Conservation (phyloP, 1,284 basidiomycete genomes). For the Pseudozyma tsukubaensis region DNA sequence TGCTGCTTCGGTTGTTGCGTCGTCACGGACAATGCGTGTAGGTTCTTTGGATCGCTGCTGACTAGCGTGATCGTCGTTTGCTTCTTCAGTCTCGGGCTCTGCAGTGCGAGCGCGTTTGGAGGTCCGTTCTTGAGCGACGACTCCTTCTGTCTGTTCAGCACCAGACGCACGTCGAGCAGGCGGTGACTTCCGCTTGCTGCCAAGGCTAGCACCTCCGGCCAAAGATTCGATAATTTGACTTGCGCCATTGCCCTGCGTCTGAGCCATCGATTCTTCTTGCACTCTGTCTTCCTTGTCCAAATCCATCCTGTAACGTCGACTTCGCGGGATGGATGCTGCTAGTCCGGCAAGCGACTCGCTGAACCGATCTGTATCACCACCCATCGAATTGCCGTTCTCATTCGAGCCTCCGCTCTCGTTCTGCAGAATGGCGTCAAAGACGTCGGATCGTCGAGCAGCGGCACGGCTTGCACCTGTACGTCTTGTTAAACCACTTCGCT, state of each 20-base stretch:
- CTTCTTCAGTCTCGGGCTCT: background rate
- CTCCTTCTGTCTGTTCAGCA: background rate
- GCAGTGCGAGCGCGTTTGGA: slow-evolving; percentile 22
- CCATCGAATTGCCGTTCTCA: background rate
- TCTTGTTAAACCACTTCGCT: slow-evolving; percentile 34
- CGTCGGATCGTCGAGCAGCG: slow-evolving; percentile 33
- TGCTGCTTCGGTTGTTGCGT: slow-evolving; percentile 1
- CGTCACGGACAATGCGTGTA: slow-evolving; percentile 24
- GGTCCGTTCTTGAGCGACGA: background rate
- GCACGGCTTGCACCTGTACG: slow-evolving; percentile 38
- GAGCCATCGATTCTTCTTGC: slow-evolving; percentile 11
- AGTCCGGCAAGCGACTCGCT: background rate
- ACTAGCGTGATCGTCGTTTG: background rate
- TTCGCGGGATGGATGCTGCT: slow-evolving; percentile 17
- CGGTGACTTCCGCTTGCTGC: slow-evolving; percentile 23
- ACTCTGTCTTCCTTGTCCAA: slow-evolving; percentile 50
- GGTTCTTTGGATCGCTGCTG: slow-evolving; percentile 2
- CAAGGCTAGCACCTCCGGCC: background rate
- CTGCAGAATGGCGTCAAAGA: slow-evolving; percentile 43
- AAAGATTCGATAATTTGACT: background rate
- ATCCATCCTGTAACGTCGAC: slow-evolving; percentile 46
- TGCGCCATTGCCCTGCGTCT: slow-evolving; percentile 6
- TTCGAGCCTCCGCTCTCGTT: background rate
- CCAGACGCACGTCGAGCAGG: slow-evolving; percentile 9
- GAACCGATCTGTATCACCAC: background rate